phyloP scores from a whole-genome alignment of 2,329 filamentous ascomycete genomes.

The Rosellinia necatrix region DNA sequence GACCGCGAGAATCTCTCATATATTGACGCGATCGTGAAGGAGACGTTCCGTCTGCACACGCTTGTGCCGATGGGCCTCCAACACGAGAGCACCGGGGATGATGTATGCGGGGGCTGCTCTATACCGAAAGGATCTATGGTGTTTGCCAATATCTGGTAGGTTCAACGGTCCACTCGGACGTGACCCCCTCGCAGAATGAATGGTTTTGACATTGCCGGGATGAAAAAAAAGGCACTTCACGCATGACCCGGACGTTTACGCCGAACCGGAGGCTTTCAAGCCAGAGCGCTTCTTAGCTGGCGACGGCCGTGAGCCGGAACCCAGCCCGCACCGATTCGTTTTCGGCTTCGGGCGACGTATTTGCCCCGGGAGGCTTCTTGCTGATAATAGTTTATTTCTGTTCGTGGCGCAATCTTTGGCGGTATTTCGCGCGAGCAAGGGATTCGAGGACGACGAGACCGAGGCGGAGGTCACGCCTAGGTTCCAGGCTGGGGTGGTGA shows the following conservation, averaged over 20 bases:
- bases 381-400: constrained; percentile 41
- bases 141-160: constrained; percentile 27
- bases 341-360: constrained; percentile 46
- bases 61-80: background rate
- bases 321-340: constrained; percentile 34
- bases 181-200: no score
- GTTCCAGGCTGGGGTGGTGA: constrained; percentile 31
- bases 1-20: background rate
- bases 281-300: constrained; percentile 41
- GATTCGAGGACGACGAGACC: constrained; percentile 39
- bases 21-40: background rate
- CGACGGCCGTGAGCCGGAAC: constrained; percentile 30
- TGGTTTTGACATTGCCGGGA: background rate
- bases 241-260: constrained; percentile 71
- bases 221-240: constrained; percentile 49
- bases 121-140: constrained; percentile 29
- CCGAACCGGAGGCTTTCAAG: constrained; percentile 42
- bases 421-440: constrained; percentile 51
- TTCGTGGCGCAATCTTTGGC: constrained; percentile 49
- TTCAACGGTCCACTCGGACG: background rate
- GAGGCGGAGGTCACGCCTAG: constrained; percentile 27
- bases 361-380: constrained; percentile 43
- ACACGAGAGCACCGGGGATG: constrained; percentile 22
- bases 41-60: background rate
- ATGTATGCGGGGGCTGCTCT: constrained; percentile 21